Evolutionary conservation across 2,329 filamentous ascomycete genomes (phyloP).

Genomic region (Hortaea werneckii): DNA sequence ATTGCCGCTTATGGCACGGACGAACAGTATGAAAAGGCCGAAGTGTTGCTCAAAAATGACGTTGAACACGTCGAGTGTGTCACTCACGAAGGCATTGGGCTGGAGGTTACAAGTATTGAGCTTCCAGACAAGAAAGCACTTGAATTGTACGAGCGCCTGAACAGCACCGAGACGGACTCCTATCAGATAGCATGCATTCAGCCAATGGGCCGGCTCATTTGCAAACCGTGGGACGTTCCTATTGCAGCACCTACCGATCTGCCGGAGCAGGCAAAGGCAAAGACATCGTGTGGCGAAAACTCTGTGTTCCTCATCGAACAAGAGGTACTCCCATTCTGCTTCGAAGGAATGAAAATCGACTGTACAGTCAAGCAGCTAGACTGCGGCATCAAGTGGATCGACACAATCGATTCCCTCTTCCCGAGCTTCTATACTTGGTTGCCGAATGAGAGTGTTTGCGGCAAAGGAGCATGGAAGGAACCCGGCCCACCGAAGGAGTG

Average conservation of each 20-base stretch:
- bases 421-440: conserved; percentile 36
- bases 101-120: conserved; percentile 38
- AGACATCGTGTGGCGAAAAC: conserved; percentile 27
- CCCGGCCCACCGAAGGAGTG: conserved; percentile 18
- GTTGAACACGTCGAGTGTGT: not conserved
- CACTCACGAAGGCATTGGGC: conserved; percentile 4
- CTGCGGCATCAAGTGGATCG: conserved; percentile 25
- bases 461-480: conserved; percentile 12
- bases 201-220: conserved; percentile 45
- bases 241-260: conserved; percentile 18
- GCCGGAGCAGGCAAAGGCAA: conserved; percentile 8
- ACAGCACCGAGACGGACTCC: conserved; percentile 9
- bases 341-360: conserved; percentile 45
- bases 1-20: conserved; percentile 36
- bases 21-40: conserved; percentile 13
- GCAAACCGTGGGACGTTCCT: conserved; percentile 40
- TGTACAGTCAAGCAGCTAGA: conserved; percentile 23
- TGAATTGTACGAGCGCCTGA: conserved; percentile 35
- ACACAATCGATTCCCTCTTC: conserved; percentile 29
- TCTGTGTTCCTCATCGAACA: conserved; percentile 59
- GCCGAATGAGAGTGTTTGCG: conserved; percentile 32
- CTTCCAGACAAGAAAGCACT: conserved; percentile 35
- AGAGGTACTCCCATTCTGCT: conserved; percentile 45
- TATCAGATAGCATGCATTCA: conserved; percentile 9
- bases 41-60: not conserved